These are phyloP conservation scores for Xylaria hypoxylon DNA, from an alignment of 2,329 filamentous ascomycete genomes.

Conservation along the genomic window DNA sequence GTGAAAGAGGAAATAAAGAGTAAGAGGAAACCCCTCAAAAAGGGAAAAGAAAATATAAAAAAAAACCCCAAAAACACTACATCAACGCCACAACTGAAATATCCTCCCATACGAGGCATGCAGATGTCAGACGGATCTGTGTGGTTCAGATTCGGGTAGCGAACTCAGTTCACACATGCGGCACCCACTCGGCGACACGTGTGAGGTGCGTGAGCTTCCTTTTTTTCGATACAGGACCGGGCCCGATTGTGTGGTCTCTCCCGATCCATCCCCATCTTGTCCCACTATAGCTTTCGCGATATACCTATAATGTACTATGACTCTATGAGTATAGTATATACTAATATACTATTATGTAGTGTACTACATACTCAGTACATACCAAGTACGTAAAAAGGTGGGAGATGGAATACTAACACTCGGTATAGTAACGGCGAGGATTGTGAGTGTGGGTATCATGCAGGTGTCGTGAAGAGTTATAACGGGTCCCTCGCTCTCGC, in stretches of 20 bases:
- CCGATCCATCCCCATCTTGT: constrained; percentile 12
- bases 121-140: constrained; percentile 24
- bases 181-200: constrained; percentile 27
- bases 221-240: constrained; percentile 29
- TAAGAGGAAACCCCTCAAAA: background rate
- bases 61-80: no score
- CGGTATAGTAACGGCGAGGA: background rate
- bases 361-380: no score
- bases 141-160: constrained; percentile 20
- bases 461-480: constrained; percentile 36
- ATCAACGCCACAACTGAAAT: constrained; percentile 6
- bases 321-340: background rate
- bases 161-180: constrained; percentile 22
- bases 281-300: background rate
- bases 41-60: no score
- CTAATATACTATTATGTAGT: no score
- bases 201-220: constrained; percentile 31
- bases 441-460: constrained; percentile 30
- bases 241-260: constrained; percentile 34
- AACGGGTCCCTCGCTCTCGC: background rate
- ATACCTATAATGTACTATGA: background rate
- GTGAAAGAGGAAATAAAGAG: background rate
- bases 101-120: constrained; percentile 28
- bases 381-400: no score
- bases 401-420: no score